phyloP scores from a whole-genome alignment of 306 rosid species.

The Sechiopsis laciniata region DNA sequence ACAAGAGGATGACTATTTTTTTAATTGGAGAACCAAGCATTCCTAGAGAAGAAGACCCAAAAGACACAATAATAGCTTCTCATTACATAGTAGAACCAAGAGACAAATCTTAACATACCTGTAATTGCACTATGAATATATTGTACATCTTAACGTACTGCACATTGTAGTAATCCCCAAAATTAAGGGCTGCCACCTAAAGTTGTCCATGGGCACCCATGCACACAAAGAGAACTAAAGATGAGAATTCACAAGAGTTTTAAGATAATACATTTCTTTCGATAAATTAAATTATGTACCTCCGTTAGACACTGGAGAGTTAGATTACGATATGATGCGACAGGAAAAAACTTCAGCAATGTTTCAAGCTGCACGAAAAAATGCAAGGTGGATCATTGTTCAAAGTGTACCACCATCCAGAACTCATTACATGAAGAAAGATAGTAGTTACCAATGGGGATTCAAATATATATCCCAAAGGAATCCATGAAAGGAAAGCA shows the following conservation, averaged over 20 bases:
- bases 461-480: conserved; percentile 93
- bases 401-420: conserved; percentile 6
- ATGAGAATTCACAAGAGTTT: not conserved
- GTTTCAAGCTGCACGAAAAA: conserved; percentile 71
- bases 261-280: not conserved
- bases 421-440: conserved; percentile 17
- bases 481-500: conserved; percentile 98
- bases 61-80: not conserved
- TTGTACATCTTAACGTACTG: conserved; percentile 84
- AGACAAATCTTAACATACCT: conserved; percentile 44
- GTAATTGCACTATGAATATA: conserved; percentile 84
- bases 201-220: conserved; percentile 11
- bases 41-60: conserved; percentile 5
- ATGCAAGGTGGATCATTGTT: conserved; percentile 6
- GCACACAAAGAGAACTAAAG: conserved; percentile 10
- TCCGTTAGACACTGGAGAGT: conserved; percentile 89
- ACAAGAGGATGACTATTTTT: not conserved
- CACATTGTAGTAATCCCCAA: conserved; percentile 67
- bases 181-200: conserved; percentile 84
- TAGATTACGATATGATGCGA: conserved; percentile 78
- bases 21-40: not conserved
- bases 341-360: conserved; percentile 76
- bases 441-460: conserved; percentile 67
- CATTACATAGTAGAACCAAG: no score
- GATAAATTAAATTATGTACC: conserved; percentile 35